These are phyloP conservation scores for Lachnellula suecica DNA, from an alignment of 2,329 filamentous ascomycete genomes.

Conservation along the genomic window DNA sequence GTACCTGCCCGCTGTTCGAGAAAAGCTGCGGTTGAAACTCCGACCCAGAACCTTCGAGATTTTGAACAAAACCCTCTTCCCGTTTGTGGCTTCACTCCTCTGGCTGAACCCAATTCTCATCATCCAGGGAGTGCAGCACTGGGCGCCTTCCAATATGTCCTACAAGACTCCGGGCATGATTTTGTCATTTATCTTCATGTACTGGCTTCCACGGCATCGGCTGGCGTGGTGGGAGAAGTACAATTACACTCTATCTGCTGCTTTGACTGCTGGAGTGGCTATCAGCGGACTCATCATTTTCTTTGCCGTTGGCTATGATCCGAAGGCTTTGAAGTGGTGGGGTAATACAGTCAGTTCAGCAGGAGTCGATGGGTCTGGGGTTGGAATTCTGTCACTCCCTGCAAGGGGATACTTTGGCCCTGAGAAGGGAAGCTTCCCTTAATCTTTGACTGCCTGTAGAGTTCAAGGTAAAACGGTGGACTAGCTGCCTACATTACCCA, in stretches of 20 bases:
- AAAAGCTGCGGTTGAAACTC: slow-evolving; percentile 33
- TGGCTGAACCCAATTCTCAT: slow-evolving; percentile 43
- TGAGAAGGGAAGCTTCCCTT: slow-evolving; percentile 15
- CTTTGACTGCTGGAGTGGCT: slow-evolving; percentile 42
- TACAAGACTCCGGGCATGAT: slow-evolving; percentile 45
- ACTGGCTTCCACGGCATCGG: slow-evolving; percentile 38
- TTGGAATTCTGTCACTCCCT: slow-evolving; percentile 31
- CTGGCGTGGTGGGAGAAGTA: slow-evolving; percentile 47
- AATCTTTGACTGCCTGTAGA: too few species aligned
- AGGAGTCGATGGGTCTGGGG: slow-evolving; percentile 32
- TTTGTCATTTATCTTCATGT: slow-evolving; percentile 43
- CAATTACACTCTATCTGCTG: slow-evolving; percentile 45
- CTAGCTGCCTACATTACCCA: too few species aligned
- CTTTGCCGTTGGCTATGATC: slow-evolving; percentile 42
- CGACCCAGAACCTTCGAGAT: slow-evolving; percentile 32
- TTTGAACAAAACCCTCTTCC: slow-evolving; percentile 39
- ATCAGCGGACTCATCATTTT: slow-evolving; percentile 43
- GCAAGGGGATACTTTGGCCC: slow-evolving; percentile 36
- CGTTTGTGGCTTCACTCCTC: slow-evolving; percentile 37
- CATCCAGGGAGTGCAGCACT: slow-evolving; percentile 43
- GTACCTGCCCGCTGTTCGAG: slow-evolving; percentile 36
- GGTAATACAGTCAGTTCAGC: slow-evolving; percentile 42
- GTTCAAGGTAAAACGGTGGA: too few species aligned
- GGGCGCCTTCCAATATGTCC: slow-evolving; percentile 42
- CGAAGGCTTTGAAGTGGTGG: slow-evolving; percentile 42